Conservation (phyloP, 129 eudicot genomes). For the Flaveria ramosissima region DNA sequence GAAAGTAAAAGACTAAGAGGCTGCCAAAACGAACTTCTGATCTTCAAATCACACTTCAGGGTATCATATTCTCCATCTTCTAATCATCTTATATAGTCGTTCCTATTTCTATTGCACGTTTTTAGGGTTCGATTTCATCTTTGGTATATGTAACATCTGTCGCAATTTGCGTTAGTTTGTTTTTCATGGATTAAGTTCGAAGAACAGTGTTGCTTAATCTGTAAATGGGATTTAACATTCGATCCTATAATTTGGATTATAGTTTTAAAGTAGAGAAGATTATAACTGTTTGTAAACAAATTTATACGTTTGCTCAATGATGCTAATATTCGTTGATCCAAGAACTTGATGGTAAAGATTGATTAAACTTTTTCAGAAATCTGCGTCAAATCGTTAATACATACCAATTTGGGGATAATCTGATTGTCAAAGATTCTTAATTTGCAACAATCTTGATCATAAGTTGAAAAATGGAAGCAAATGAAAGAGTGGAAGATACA, state of each 20-base stretch:
- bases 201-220: neutral
- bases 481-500: constrained; percentile 30
- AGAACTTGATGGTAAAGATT: no score
- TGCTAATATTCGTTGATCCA: no score
- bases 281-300: no score
- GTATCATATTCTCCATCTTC: constrained; percentile 24
- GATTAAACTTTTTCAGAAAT: no score
- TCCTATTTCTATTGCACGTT: neutral
- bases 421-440: neutral
- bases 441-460: neutral
- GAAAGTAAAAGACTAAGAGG: constrained; percentile 1
- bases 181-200: neutral
- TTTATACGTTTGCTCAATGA: no score
- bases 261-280: no score
- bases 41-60: constrained; percentile 8
- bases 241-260: no score
- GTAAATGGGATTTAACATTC: neutral
- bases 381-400: no score
- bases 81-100: constrained; percentile 1
- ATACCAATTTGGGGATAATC: neutral
- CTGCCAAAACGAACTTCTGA: constrained; percentile 13
- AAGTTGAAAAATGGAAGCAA: constrained; percentile 26
- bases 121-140: constrained; percentile 23
- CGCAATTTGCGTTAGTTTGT: neutral
- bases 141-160: neutral